phyloP scores from a whole-genome alignment of 2,329 filamentous ascomycete species.

The Nigrospora osmanthi region DNA sequence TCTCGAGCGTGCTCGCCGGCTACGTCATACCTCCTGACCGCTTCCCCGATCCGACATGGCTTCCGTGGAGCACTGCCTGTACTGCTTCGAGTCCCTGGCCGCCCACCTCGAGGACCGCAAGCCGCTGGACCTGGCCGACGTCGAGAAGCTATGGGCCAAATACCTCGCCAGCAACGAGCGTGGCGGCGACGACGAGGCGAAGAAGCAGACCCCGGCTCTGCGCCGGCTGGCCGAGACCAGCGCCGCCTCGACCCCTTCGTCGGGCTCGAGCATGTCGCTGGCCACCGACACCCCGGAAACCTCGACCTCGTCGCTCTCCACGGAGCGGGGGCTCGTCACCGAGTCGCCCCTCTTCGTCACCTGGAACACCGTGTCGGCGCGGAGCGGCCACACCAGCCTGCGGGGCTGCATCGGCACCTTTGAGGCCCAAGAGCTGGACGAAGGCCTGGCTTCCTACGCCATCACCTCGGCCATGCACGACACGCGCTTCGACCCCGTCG shows the following conservation, averaged over 20 bases:
- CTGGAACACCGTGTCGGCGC: slow-evolving; percentile 69
- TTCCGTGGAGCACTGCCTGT: slow-evolving; percentile 75
- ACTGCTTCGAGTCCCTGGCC: slow-evolving; percentile 82
- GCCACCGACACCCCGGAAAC: slow-evolving; percentile 33
- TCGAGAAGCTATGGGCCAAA: slow-evolving; percentile 58
- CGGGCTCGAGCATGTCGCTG: slow-evolving; percentile 25
- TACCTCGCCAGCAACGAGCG: slow-evolving; percentile 24
- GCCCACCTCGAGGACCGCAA: slow-evolving; percentile 66
- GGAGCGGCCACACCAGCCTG: slow-evolving; percentile 54
- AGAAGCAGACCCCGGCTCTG: slow-evolving; percentile 1
- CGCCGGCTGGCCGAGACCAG: slow-evolving; percentile 12
- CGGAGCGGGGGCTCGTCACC: slow-evolving; percentile 20
- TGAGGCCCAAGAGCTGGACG: slow-evolving; percentile 63
- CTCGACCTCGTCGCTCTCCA: slow-evolving; percentile 31
- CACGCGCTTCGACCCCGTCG: slow-evolving; percentile 52
- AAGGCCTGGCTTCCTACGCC: slow-evolving; percentile 72
- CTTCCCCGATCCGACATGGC: slow-evolving; percentile 55
- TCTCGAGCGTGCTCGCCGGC: too few relatives aligned
- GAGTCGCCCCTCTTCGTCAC: slow-evolving; percentile 83
- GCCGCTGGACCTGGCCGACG: slow-evolving; percentile 56
- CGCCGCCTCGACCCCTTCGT: slow-evolving; percentile 16
- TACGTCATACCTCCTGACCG: too few relatives aligned
- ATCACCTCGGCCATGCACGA: slow-evolving; percentile 67
- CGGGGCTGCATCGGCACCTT: slow-evolving; percentile 97
- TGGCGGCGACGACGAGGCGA: slow-evolving; percentile 7